These are phyloP conservation scores for Leccinum subspadiceum DNA, from an alignment of 1,284 basidiomycete species.

Conservation along the genomic window DNA sequence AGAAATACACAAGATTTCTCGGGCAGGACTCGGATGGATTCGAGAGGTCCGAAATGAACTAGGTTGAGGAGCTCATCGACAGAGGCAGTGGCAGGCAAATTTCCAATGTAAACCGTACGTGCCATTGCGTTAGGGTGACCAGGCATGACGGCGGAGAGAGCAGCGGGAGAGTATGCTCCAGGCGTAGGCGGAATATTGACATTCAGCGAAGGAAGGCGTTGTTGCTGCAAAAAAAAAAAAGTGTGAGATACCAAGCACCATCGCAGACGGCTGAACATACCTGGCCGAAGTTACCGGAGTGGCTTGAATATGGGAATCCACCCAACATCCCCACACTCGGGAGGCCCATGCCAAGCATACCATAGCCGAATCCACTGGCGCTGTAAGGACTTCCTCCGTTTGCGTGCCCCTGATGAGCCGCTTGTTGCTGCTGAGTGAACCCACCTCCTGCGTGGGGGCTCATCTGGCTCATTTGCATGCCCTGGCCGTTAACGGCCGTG, in stretches of 20 bases:
- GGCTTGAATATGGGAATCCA: constrained; percentile 67
- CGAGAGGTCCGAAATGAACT: constrained; percentile 96
- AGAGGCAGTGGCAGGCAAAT: constrained; percentile 92
- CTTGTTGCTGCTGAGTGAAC: constrained; percentile 49
- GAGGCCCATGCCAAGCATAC: constrained; percentile 74
- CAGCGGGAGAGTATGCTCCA: constrained; percentile 73
- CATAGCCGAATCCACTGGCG: constrained; percentile 56
- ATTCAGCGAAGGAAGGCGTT: constrained; percentile 61
- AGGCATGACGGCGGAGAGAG: constrained; percentile 62
- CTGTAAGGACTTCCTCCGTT: constrained; percentile 47
- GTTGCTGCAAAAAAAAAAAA: constrained; percentile 38
- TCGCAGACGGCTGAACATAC: constrained; percentile 35
- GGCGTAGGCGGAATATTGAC: constrained; percentile 55
- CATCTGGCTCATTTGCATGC: constrained; percentile 51
- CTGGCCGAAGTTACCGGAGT: constrained; percentile 68
- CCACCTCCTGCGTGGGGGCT: constrained; percentile 56
- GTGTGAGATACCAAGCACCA: constrained; percentile 1
- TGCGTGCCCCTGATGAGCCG: constrained; percentile 36
- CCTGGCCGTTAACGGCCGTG: constrained; percentile 53
- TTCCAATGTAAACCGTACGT: constrained; percentile 97
- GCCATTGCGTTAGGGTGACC: constrained; percentile 66
- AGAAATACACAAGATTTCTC: constrained; percentile 99
- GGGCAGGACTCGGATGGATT: constrained; percentile 92
- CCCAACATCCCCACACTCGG: constrained; percentile 66
- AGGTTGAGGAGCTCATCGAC: constrained; percentile 97